Evolutionary conservation across 2,329 filamentous ascomycete genomes (phyloP).

Genomic region (Fusarium siculi): DNA sequence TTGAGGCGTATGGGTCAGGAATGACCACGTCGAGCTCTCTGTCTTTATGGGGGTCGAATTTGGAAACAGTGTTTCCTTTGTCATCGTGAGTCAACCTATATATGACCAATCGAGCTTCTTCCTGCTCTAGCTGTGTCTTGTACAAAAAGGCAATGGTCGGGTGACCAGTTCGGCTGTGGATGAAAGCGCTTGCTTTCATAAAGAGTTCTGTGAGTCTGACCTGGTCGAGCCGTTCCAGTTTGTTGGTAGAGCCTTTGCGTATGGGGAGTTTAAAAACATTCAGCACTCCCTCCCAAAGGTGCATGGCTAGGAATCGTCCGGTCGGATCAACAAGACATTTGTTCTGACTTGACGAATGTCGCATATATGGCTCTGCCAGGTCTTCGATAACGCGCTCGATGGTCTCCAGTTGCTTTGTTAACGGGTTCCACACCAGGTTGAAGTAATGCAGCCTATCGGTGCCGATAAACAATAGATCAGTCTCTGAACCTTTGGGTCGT

Average conservation of each 20-base stretch:
- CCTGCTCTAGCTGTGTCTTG: conserved; percentile 62
- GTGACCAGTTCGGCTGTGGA: conserved; percentile 67
- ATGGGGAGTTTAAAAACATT: conserved; percentile 63
- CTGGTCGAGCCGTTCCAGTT: conserved; percentile 63
- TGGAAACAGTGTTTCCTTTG: conserved; percentile 62
- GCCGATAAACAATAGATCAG: conserved; percentile 90
- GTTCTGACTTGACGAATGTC: conserved; percentile 85
- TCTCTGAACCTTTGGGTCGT: conserved; percentile 76
- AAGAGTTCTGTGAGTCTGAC: conserved; percentile 68
- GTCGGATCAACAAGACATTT: conserved; percentile 86
- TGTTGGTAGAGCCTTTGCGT: conserved; percentile 57
- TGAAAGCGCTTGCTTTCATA: conserved; percentile 67
- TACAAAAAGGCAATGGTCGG: conserved; percentile 69
- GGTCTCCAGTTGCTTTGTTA: conserved; percentile 62
- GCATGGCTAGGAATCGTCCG: conserved; percentile 67
- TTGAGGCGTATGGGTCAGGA: conserved; percentile 65
- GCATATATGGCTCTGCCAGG: conserved; percentile 67
- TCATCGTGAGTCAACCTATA: conserved; percentile 70
- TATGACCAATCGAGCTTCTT: conserved; percentile 66
- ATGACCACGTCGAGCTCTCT: conserved; percentile 65
- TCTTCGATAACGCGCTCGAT: conserved; percentile 64
- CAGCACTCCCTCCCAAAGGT: conserved; percentile 70
- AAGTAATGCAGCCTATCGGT: conserved; percentile 94
- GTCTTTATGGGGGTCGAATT: conserved; percentile 66
- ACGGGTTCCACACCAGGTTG: conserved; percentile 82